A percentile compares a stretch with the other conserved stretches of the same genome.
Evolutionary conservation across 2,329 filamentous ascomycete genomes (phyloP).

Genomic region (Zarea fungicola): DNA sequence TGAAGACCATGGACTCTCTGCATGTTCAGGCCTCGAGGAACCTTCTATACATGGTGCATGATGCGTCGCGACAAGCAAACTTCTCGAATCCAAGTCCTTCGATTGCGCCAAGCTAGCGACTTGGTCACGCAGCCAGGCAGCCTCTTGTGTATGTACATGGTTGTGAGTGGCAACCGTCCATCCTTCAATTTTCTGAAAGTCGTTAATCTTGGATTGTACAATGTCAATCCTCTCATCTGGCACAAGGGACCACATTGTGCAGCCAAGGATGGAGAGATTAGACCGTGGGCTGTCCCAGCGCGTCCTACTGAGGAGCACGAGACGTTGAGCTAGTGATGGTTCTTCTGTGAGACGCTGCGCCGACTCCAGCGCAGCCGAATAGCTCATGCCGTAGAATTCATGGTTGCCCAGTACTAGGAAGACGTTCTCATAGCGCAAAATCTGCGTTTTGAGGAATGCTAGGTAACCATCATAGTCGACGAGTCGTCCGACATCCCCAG

Average conservation of each 20-base stretch:
- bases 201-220: conserved; percentile 42
- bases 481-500: conserved; percentile 47
- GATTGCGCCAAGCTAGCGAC: conserved; percentile 21
- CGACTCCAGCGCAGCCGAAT: conserved; percentile 25
- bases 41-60: conserved; percentile 49
- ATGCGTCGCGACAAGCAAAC: conserved; percentile 49
- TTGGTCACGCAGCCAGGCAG: conserved; percentile 43
- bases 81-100: conserved; percentile 18
- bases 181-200: conserved; percentile 47
- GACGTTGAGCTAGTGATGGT: conserved; percentile 23
- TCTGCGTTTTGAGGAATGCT: conserved; percentile 37
- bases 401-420: conserved; percentile 50
- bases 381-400: conserved; percentile 41
- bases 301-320: conserved; percentile 36
- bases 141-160: conserved; percentile 39
- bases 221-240: conserved; percentile 30
- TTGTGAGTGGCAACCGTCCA: conserved; percentile 51
- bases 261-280: conserved; percentile 42
- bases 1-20: conserved; percentile 38
- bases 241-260: conserved; percentile 46
- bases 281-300: conserved; percentile 26
- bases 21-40: conserved; percentile 45
- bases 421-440: conserved; percentile 36
- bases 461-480: conserved; percentile 41
- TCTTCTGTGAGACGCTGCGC: conserved; percentile 30